Evolutionary conservation across 2,329 filamentous ascomycete genomes (phyloP).

Genomic region (Colletotrichum sp.): DNA sequence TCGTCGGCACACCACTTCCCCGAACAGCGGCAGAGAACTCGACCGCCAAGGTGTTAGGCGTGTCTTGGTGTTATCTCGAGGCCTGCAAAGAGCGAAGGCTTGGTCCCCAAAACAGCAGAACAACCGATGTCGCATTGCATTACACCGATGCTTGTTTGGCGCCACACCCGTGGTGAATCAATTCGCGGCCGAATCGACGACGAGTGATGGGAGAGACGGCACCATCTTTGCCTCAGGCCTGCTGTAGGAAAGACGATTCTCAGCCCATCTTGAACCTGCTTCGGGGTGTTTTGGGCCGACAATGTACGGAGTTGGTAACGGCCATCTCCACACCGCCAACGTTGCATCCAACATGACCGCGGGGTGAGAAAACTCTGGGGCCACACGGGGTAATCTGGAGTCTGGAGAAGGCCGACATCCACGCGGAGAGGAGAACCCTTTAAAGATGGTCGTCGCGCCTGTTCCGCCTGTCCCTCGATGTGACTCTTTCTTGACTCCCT

Average conservation of each 20-base stretch:
- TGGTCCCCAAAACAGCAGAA: neutral
- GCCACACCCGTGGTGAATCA: neutral
- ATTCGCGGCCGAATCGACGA: neutral
- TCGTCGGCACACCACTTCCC: neutral
- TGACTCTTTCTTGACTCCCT: neutral
- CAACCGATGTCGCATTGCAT: neutral
- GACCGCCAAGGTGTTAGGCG: neutral
- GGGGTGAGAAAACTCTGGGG: constrained; percentile 1
- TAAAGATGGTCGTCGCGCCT: neutral
- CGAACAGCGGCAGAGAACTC: neutral
- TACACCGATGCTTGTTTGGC: neutral
- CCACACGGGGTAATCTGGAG: neutral
- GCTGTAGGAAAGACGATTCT: neutral
- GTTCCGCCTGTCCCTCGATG: neutral
- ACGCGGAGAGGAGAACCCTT: neutral
- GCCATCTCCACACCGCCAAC: neutral
- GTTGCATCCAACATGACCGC: neutral
- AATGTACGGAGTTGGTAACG: neutral
- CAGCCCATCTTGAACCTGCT: neutral
- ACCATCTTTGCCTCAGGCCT: neutral
- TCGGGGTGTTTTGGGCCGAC: constrained; percentile 1
- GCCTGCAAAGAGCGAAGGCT: neutral
- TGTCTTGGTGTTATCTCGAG: neutral
- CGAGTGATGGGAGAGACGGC: neutral
- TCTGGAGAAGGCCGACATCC: neutral